A percentile compares a stretch with the other conserved stretches of the same genome.
These are phyloP conservation scores for Solanum hybrid DNA, from an alignment of 305 asterid species.

Conservation along the genomic window DNA sequence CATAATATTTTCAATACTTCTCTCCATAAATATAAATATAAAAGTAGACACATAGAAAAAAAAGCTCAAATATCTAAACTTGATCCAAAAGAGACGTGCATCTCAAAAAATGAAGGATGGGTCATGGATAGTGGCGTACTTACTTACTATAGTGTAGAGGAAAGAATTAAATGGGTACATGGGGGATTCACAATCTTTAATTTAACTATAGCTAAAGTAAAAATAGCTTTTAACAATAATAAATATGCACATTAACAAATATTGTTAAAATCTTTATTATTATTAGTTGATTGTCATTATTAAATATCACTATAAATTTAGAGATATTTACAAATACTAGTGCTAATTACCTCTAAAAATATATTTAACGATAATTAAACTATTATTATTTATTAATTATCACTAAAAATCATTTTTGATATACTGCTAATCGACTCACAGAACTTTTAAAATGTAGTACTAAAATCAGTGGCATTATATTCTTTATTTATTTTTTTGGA, in stretches of 20 bases:
- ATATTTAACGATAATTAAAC: fast-evolving
- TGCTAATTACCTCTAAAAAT: too few species aligned
- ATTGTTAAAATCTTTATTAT: too few species aligned
- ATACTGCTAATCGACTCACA: too few species aligned
- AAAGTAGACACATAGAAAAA: neutral
- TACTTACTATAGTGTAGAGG: neutral
- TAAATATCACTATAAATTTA: too few species aligned
- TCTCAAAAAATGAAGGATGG: neutral
- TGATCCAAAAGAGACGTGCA: conserved; percentile 15
- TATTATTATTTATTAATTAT: too few species aligned
- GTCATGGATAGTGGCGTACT: neutral
- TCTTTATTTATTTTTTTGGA: neutral
- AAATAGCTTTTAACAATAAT: too few species aligned
- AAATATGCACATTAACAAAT: too few species aligned
- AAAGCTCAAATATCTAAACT: conserved; percentile 2
- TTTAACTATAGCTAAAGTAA: fast-evolving
- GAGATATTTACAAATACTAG: too few species aligned
- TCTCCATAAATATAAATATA: neutral
- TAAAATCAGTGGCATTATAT: neutral
- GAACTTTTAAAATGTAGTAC: too few species aligned
- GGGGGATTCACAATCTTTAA: neutral
- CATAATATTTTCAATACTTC: too few species aligned
- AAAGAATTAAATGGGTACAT: neutral
- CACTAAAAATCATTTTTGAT: too few species aligned
- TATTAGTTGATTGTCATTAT: too few species aligned